Percentiles rank a stretch among this genome's conserved stretches.
phyloP scores from a whole-genome alignment of 1,139 yeast species.

The Zygosaccharomyces sapae region DNA sequence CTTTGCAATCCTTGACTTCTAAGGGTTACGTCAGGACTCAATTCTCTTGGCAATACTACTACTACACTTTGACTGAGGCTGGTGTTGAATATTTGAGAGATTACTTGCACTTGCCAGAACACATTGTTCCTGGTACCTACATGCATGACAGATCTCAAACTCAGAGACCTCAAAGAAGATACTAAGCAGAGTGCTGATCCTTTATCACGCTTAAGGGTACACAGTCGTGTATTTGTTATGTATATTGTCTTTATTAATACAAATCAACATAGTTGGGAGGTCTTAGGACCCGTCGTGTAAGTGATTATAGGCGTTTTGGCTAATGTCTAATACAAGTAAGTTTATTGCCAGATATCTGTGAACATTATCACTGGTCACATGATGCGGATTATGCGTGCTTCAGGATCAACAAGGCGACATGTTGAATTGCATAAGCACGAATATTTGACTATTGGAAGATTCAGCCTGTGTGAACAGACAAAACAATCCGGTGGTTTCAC shows the following conservation, averaged over 20 bases:
- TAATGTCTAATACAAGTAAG: neutral
- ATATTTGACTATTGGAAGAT: neutral
- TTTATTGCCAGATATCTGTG: neutral
- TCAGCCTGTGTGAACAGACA: too few relatives aligned
- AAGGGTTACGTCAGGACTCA: slow-evolving; percentile 99
- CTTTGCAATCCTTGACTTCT: slow-evolving; percentile 98
- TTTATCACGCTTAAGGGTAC: slow-evolving; percentile 1
- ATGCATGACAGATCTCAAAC: slow-evolving; percentile 88
- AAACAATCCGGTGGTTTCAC: too few relatives aligned
- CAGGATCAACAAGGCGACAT: neutral
- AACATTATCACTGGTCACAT: too few relatives aligned
- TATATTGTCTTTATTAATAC: slow-evolving; percentile 17
- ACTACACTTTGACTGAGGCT: slow-evolving; percentile 99
- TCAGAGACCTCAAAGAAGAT: slow-evolving; percentile 57
- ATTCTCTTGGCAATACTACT: slow-evolving; percentile 99
- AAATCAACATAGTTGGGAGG: slow-evolving; percentile 15
- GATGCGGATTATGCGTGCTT: neutral
- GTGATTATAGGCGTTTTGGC: slow-evolving; percentile 1
- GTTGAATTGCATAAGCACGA: neutral
- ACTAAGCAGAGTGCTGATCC: slow-evolving; percentile 22
- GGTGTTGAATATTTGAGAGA: slow-evolving; percentile 98
- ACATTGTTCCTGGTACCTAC: slow-evolving; percentile 98
- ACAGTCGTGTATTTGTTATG: slow-evolving; percentile 14
- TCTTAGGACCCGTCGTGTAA: slow-evolving; percentile 2
- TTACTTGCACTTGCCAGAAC: slow-evolving; percentile 98